Percentiles rank a stretch among this genome's conserved stretches.
phyloP scores from a whole-genome alignment of 805 yeast genomes.

The Sugiyamaella boreocaroliniensis region DNA sequence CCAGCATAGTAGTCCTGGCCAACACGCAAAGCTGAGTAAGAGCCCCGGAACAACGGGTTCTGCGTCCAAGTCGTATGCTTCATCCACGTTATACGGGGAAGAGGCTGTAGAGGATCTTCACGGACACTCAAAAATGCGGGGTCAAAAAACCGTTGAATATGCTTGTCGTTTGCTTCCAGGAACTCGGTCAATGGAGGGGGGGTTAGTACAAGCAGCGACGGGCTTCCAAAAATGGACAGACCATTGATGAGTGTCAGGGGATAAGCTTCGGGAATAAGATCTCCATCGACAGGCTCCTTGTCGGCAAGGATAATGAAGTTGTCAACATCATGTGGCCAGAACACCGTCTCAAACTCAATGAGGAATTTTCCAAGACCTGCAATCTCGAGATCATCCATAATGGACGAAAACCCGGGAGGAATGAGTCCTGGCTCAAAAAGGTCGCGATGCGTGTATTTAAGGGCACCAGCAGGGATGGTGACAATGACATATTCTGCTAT shows the following conservation, averaged over 20 bases:
- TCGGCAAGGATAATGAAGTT: slow-evolving; percentile 42
- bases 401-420: slow-evolving; percentile 35
- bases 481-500: slow-evolving; percentile 55
- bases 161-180: slow-evolving; percentile 42
- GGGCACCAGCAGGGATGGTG: slow-evolving; percentile 70
- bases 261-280: slow-evolving; percentile 41
- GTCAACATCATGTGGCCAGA: slow-evolving; percentile 53
- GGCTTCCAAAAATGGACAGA: slow-evolving; percentile 41
- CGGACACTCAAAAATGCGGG: slow-evolving; percentile 40
- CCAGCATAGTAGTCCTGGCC: slow-evolving; percentile 10
- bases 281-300: slow-evolving; percentile 12
- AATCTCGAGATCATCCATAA: slow-evolving; percentile 46
- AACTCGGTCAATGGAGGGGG: slow-evolving; percentile 69
- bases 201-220: slow-evolving; percentile 57
- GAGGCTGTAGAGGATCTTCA: slow-evolving; percentile 20
- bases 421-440: slow-evolving; percentile 47
- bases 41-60: slow-evolving; percentile 64
- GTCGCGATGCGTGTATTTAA: slow-evolving; percentile 43
- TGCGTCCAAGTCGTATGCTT: slow-evolving; percentile 60
- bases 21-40: slow-evolving; percentile 52
- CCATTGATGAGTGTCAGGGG: slow-evolving; percentile 61
- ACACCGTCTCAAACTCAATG: slow-evolving; percentile 54
- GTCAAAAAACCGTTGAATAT: slow-evolving; percentile 51
- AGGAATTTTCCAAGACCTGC: slow-evolving; percentile 71
- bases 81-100: slow-evolving; percentile 36